These are phyloP conservation scores for Neofusicoccum sp. DNA, from an alignment of 2,329 filamentous ascomycete genomes.

Conservation along the genomic window DNA sequence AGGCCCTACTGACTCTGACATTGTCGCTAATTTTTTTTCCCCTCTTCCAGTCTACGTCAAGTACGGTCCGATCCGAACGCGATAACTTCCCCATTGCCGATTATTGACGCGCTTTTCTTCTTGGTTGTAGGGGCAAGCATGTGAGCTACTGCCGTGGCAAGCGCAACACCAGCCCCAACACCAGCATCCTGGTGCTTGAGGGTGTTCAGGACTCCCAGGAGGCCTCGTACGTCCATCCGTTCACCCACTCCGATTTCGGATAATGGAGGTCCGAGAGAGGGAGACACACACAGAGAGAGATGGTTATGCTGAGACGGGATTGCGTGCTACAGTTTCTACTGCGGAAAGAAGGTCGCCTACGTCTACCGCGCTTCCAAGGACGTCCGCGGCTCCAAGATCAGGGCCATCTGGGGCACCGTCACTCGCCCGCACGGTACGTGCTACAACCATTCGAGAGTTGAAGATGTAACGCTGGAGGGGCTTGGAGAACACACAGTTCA, in stretches of 20 bases:
- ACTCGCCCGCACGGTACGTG: constrained; percentile 83
- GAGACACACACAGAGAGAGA: background rate
- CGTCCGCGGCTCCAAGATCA: constrained; percentile 96
- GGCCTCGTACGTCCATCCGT: constrained; percentile 74
- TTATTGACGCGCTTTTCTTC: constrained; percentile 4
- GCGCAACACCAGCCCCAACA: constrained; percentile 85
- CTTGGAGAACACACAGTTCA: background rate
- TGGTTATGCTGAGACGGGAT: background rate
- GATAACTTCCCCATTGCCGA: background rate
- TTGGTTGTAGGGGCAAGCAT: constrained; percentile 84
- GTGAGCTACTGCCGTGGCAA: constrained; percentile 96
- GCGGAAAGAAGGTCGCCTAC: constrained; percentile 98
- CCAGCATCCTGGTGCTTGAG: constrained; percentile 96
- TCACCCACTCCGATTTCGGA: too few relatives aligned
- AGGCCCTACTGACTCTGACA: background rate
- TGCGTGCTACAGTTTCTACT: constrained; percentile 75
- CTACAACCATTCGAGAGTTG: background rate
- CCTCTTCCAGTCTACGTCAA: constrained; percentile 13
- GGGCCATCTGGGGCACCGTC: constrained; percentile 98
- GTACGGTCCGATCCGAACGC: background rate
- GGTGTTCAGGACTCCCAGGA: constrained; percentile 88
- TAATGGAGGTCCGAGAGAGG: too few relatives aligned
- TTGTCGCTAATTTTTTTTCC: background rate
- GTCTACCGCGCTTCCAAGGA: constrained; percentile 96
- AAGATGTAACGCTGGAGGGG: too few relatives aligned